Percentiles rank a stretch among this genome's conserved stretches.
Conservation (phyloP, 179 eudicot genomes). For the Corrigiola litoralis region DNA sequence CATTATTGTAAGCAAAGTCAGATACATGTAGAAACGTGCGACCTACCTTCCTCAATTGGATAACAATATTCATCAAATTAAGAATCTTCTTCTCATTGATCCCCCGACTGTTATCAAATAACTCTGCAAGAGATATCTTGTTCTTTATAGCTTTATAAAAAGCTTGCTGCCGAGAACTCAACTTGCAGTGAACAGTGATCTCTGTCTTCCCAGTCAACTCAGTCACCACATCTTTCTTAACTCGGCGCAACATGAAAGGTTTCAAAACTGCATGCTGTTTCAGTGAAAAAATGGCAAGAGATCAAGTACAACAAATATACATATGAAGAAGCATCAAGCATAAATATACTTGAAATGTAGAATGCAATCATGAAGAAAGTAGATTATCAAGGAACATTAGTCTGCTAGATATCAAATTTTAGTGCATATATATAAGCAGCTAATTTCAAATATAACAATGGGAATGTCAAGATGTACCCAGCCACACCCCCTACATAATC, state of each 20-base stretch:
- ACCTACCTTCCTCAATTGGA: conserved; percentile 91
- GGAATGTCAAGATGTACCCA: neutral
- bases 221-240: conserved; percentile 89
- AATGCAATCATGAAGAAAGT: too few species aligned
- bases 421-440: neutral
- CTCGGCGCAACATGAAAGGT: conserved; percentile 96
- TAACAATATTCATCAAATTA: conserved; percentile 96
- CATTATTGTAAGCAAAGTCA: neutral
- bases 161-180: conserved; percentile 97
- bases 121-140: conserved; percentile 91
- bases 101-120: conserved; percentile 91
- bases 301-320: neutral
- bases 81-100: conserved; percentile 83
- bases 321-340: neutral
- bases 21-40: neutral
- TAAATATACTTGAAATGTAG: too few species aligned
- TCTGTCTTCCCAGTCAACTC: conserved; percentile 93
- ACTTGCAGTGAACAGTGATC: conserved; percentile 83
- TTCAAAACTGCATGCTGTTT: conserved; percentile 94
- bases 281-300: neutral
- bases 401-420: neutral
- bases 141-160: conserved; percentile 98
- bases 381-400: neutral
- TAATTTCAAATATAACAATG: neutral
- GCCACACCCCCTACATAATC: neutral